Evolutionary conservation across 176 grass and related monocot genomes (phyloP).

Genomic region (Elaeis guineensis): DNA sequence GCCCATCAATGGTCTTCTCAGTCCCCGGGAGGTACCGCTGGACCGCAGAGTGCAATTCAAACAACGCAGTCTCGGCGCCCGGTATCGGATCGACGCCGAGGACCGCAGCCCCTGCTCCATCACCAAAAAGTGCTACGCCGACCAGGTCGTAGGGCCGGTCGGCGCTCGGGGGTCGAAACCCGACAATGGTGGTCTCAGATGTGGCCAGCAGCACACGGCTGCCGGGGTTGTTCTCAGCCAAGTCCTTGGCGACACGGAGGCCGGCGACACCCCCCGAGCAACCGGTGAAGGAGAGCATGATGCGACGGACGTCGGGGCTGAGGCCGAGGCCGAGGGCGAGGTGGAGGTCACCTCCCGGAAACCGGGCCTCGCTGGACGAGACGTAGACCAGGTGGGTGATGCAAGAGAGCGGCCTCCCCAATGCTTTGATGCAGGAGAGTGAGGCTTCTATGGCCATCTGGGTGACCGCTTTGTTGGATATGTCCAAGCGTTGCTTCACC

Average conservation of each 20-base stretch:
- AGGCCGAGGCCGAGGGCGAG: conserved; percentile 56
- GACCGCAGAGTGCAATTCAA: conserved; percentile 47
- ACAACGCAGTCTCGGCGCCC: conserved; percentile 31
- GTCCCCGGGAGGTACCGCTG: conserved; percentile 59
- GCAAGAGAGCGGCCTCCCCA: conserved; percentile 36
- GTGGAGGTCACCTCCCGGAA: conserved; percentile 69
- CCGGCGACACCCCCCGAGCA: conserved; percentile 72
- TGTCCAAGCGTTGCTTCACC: conserved; percentile 61
- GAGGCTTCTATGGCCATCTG: conserved; percentile 61
- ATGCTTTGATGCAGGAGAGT: conserved; percentile 18
- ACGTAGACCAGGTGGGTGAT: conserved; percentile 81
- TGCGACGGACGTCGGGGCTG: conserved; percentile 51
- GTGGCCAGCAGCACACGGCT: conserved; percentile 64
- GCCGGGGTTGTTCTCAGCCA: conserved; percentile 47
- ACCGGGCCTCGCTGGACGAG: conserved; percentile 59
- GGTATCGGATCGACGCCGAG: conserved; percentile 35
- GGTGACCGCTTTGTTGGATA: conserved; percentile 68
- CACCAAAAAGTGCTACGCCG: conserved; percentile 71
- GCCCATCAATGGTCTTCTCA: conserved; percentile 58
- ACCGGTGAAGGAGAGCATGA: conserved; percentile 72
- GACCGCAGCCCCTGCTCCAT: conserved; percentile 55
- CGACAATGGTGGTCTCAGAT: conserved; percentile 62
- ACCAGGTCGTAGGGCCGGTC: conserved; percentile 74
- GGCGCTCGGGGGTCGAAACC: conserved; percentile 62
- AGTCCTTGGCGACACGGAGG: conserved; percentile 63